Evolutionary conservation across 1,284 basidiomycete genomes (phyloP), one percentile per base, ranked within the genome.

Genomic region (Cystobasidium pallidum): DNA sequence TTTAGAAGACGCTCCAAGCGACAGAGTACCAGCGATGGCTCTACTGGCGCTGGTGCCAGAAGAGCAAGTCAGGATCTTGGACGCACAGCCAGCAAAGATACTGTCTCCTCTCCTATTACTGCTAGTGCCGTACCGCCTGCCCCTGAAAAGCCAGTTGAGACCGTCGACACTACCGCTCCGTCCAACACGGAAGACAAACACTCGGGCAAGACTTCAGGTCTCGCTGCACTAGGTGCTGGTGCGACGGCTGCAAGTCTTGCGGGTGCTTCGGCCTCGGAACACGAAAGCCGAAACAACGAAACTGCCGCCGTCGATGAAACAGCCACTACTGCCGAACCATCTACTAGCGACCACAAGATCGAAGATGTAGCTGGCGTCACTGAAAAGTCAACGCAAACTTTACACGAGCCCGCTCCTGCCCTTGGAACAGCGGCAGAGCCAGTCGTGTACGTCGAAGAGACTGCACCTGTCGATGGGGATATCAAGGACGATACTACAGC

Each of bases 1-100:
- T 71, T 71, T 61, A 41, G 68, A 32, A 36, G 68, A 39, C 45
- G 52, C 10, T 71, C 68, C 36, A 63, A 64, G 68, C 55, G 67
- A 54, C 59, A 66, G 26, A 66, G 51, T 26, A n/a, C 57, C 2
- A 45, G 32, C 51, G 64, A 66, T 28, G 64, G 64, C 3, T 39
- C 45, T n/a, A 19, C 52, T n/a, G 51, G n/a, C 11, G 17, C 36
- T 34, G 51, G 32, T 7, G 51, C n/a, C 34, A 26, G 64, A 26
- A 54, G 32, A 36, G 62, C 62, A 64, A 64, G 62, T 30, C 24
- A 47, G n/a, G 62, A 64, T 51, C 43, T 64, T 13, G 43, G 45
- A 32, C 43, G 47, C n/a, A 64, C 62, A 21, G 62, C 51, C 45
- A 64, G 62, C 26, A 36, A 41, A 13, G 62, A 64, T 19, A 61